Percentiles rank a stretch among this genome's conserved stretches.
Conservation (phyloP, 805 yeast species). For the Zygotorulaspora florentina region DNA sequence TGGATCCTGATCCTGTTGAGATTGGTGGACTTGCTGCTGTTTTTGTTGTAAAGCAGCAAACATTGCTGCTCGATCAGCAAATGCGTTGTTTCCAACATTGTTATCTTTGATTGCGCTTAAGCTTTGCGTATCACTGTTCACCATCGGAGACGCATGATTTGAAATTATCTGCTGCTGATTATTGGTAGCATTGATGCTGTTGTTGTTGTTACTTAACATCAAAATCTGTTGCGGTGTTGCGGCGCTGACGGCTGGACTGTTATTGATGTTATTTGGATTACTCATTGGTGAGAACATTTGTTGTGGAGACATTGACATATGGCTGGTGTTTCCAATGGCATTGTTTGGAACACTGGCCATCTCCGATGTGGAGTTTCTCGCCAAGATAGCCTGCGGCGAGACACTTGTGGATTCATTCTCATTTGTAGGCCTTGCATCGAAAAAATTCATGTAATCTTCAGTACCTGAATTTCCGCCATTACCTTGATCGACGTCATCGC, state of each 20-base stretch:
- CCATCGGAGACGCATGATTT: constrained; percentile 15
- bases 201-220: constrained; percentile 23
- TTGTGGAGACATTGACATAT: constrained; percentile 24
- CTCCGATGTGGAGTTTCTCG: constrained; percentile 23
- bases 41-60: constrained; percentile 39
- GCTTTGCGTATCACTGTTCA: background rate
- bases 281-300: constrained; percentile 24
- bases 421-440: constrained; percentile 44
- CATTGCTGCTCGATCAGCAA: constrained; percentile 40
- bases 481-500: constrained; percentile 17
- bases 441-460: constrained; percentile 37
- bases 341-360: constrained; percentile 2
- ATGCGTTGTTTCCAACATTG: constrained; percentile 8
- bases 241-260: constrained; percentile 14
- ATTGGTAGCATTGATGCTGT: constrained; percentile 15
- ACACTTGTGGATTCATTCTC: constrained; percentile 14
- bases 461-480: constrained; percentile 19
- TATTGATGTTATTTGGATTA: constrained; percentile 10
- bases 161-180: constrained; percentile 26
- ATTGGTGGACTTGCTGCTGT: constrained; percentile 26
- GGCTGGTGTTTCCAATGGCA: constrained; percentile 19
- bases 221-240: constrained; percentile 29
- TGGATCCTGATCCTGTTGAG: constrained; percentile 35
- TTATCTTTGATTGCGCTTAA: constrained; percentile 4
- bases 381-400: constrained; percentile 35